Base-by-base conservation (phyloP, 192 early-diverging fungal genomes). In the Backusella sp. region DNA sequence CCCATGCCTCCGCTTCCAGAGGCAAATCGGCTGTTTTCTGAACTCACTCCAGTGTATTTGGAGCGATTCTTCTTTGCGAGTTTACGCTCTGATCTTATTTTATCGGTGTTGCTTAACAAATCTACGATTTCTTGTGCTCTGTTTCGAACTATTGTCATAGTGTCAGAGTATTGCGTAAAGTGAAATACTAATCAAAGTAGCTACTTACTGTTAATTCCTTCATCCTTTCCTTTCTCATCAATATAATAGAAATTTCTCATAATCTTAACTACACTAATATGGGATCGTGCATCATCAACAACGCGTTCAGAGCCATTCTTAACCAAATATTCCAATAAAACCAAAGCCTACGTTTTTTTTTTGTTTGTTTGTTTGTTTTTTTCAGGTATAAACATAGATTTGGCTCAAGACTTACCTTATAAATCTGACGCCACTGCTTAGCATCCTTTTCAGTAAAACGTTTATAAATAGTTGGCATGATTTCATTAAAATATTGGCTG, bases 261-360 rank as follows among this genome's bases (percentile, higher is more conserved):
- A 39, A 92, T 91, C 76, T 96, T 97, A 76, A 99, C 86, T 32
- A 93, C 92, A 23, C 95, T 92, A 34, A 96, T 89, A 73, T 95
- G 95, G n/a, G 91, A 85, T 4, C 92, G 88, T 65, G 93, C 91
- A 73, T 94, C 91, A 78, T 97, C 96, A 23, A 99, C 91, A 23
- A 97, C 96, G 35, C 93, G 90, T 77, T 97, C 96, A 19, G 94
- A 92, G 52, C 97, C 97, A 82, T 97, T 96, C 79, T 97, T 98
- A 62, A 97, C 87, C 39, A 99, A 83, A 74, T 96, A 99, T 80
- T 99, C 97, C 21, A 99, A 83, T n/a, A 99, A 88, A 69, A 94
- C 93, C 56, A 99, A 85, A 6, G 96, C 91, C 93, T 94, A 71
- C 34, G 12, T 39, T 68, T 37, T 17, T 23, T 21, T 36, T 53